phyloP scores from a whole-genome alignment of 768 basidiomycete genomes.

The Phaeotremella skinneri region DNA sequence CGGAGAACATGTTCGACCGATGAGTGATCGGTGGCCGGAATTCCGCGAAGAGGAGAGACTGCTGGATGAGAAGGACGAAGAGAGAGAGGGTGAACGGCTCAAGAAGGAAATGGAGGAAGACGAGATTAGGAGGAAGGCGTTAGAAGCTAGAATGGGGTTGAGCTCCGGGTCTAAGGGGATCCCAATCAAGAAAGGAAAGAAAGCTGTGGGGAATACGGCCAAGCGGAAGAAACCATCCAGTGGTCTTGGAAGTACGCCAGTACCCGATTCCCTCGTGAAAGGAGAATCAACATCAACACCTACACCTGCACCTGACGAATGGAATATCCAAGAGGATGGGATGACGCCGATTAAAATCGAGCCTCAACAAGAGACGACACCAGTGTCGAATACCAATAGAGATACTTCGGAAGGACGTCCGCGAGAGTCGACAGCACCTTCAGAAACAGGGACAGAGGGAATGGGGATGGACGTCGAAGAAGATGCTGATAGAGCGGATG shows the following conservation, averaged over 20 bases:
- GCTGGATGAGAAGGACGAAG: conserved; percentile 65
- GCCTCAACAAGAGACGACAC: too few species aligned
- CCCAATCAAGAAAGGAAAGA: not conserved
- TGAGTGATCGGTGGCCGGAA: conserved; percentile 79
- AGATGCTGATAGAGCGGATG: too few species aligned
- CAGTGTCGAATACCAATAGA: too few species aligned
- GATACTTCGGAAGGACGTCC: too few species aligned
- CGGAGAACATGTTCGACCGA: conserved; percentile 57
- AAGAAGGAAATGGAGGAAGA: conserved; percentile 31
- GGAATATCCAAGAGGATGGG: too few species aligned
- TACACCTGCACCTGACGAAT: not conserved
- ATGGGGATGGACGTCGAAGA: too few species aligned
- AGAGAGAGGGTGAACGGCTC: conserved; percentile 20
- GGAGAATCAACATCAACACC: not conserved
- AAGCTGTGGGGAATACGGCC: not conserved
- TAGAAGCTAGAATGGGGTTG: not conserved
- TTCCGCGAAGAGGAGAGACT: conserved; percentile 79
- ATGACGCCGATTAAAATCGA: too few species aligned
- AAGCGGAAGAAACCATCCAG: not conserved
- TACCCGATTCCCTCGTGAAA: not conserved
- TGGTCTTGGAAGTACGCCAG: not conserved
- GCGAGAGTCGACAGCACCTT: too few species aligned
- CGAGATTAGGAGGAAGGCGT: not conserved
- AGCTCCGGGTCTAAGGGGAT: not conserved
- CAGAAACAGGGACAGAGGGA: too few species aligned